A percentile compares a stretch with the other conserved stretches of the same genome.
Conservation (phyloP, 495 filamentous ascomycete species). For the Echria macrotheca region DNA sequence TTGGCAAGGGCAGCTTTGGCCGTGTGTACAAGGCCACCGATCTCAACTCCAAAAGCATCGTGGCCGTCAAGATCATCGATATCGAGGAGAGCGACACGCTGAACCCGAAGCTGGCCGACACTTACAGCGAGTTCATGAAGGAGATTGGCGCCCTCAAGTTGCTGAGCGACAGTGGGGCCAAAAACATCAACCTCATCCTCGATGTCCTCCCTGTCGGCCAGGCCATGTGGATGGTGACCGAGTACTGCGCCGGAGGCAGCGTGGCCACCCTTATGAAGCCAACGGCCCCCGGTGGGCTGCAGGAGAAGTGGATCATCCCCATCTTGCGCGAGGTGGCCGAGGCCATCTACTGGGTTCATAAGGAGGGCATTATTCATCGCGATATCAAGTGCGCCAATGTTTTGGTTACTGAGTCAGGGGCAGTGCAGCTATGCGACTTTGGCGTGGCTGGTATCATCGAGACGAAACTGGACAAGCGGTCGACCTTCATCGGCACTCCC, state of each 20-base stretch:
- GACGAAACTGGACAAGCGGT: slow-evolving; percentile 75
- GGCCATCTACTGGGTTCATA: slow-evolving; percentile 80
- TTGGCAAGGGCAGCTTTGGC: slow-evolving; percentile 93
- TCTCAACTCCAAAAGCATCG: slow-evolving; percentile 54
- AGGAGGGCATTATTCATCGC: slow-evolving; percentile 88
- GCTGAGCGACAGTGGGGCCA: slow-evolving; percentile 74
- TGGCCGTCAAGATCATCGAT: slow-evolving; percentile 94
- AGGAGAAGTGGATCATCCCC: slow-evolving; percentile 85
- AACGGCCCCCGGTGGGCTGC: slow-evolving; percentile 64
- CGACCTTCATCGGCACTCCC: slow-evolving; percentile 89
- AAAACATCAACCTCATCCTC: slow-evolving; percentile 86
- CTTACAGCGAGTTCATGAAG: slow-evolving; percentile 78
- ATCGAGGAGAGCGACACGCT: slow-evolving; percentile 80
- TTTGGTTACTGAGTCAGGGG: slow-evolving; percentile 79
- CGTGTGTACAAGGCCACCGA: slow-evolving; percentile 81
- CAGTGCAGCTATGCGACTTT: slow-evolving; percentile 90
- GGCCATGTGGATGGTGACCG: slow-evolving; percentile 91
- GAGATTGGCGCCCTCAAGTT: slow-evolving; percentile 84
- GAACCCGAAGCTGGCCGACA: slow-evolving; percentile 69
- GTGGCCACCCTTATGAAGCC: slow-evolving; percentile 74
- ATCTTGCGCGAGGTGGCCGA: slow-evolving; percentile 84
- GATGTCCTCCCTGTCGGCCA: slow-evolving; percentile 82
- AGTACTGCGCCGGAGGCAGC: slow-evolving; percentile 93
- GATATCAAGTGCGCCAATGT: slow-evolving; percentile 97
- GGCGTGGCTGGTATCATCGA: slow-evolving; percentile 87